A percentile compares a stretch with the other conserved stretches of the same genome.
Evolutionary conservation across 1,284 basidiomycete genomes (phyloP).

Genomic region (Baeospora myosura): DNA sequence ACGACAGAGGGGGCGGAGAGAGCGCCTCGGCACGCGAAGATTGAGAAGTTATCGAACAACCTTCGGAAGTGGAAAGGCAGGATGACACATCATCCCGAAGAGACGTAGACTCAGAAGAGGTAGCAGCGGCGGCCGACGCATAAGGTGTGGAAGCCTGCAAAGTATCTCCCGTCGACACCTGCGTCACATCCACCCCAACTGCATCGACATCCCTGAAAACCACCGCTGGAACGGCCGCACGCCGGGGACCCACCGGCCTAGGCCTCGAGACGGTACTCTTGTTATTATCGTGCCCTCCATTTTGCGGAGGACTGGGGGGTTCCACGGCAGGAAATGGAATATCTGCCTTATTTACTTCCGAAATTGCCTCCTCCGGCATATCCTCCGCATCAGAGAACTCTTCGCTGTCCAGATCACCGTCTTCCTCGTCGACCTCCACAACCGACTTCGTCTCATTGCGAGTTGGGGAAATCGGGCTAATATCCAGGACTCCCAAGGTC

Average conservation of each 20-base stretch:
- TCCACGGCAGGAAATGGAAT: not conserved
- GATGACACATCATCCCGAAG: conserved; percentile 26
- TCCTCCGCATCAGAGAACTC: conserved; percentile 2
- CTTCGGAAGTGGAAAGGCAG: conserved; percentile 30
- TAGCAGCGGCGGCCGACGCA: conserved; percentile 9
- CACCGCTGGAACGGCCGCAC: conserved; percentile 7
- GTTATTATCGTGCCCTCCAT: not conserved
- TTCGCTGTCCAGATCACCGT: conserved; percentile 3
- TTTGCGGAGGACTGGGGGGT: not conserved
- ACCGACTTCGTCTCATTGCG: not conserved
- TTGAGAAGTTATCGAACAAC: conserved; percentile 19
- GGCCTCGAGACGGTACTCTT: conserved; percentile 3
- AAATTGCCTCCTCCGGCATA: not conserved
- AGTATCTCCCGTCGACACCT: too few species aligned
- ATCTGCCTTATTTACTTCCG: too few species aligned
- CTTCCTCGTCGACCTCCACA: not conserved
- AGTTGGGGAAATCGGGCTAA: conserved; percentile 8
- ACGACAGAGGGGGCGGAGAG: conserved; percentile 31
- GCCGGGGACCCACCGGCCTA: conserved; percentile 11
- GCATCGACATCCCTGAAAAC: conserved; percentile 1
- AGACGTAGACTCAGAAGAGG: conserved; percentile 23
- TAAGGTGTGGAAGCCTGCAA: conserved; percentile 1
- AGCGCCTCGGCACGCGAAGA: conserved; percentile 9
- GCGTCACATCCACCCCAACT: too few species aligned
- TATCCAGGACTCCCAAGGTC: conserved; percentile 26